Conservation (phyloP, 441 rosid species). For the Gossypium gossypioides region DNA sequence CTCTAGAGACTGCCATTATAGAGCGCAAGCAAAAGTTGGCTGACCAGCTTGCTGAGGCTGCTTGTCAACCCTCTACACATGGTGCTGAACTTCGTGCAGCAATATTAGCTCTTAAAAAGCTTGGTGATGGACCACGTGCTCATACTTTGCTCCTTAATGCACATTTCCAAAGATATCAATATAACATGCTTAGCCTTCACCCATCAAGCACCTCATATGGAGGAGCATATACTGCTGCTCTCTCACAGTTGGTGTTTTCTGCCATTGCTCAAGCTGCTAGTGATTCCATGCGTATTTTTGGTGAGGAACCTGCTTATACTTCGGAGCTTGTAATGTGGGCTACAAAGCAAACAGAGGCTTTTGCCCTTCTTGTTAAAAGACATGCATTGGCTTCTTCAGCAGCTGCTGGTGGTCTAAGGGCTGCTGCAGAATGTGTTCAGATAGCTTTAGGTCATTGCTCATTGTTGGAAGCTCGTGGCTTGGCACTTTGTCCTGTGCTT, state of each 20-base stretch:
- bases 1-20: conserved; percentile 49
- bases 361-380: background rate
- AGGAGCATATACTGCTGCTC: conserved; percentile 98
- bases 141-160: conserved; percentile 83
- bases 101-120: conserved; percentile 82
- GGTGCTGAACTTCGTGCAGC: conserved; percentile 34
- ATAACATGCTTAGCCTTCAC: conserved; percentile 83
- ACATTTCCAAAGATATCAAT: conserved; percentile 71
- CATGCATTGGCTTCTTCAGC: background rate
- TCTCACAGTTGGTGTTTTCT: conserved; percentile 88
- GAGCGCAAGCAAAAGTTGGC: conserved; percentile 79
- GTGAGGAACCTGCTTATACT: conserved; percentile 64
- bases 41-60: conserved; percentile 91
- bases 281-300: conserved; percentile 76
- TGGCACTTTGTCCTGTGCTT: conserved; percentile 84
- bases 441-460: background rate
- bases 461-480: conserved; percentile 18
- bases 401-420: background rate
- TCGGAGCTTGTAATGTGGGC: background rate
- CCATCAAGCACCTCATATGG: conserved; percentile 94
- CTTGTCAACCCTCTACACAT: conserved; percentile 78
- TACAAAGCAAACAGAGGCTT: background rate
- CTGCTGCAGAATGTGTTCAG: background rate
- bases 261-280: conserved; percentile 89
- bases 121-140: conserved; percentile 98